phyloP scores from a whole-genome alignment of 257 asterid species.

The Solanum megistacrolobum region DNA sequence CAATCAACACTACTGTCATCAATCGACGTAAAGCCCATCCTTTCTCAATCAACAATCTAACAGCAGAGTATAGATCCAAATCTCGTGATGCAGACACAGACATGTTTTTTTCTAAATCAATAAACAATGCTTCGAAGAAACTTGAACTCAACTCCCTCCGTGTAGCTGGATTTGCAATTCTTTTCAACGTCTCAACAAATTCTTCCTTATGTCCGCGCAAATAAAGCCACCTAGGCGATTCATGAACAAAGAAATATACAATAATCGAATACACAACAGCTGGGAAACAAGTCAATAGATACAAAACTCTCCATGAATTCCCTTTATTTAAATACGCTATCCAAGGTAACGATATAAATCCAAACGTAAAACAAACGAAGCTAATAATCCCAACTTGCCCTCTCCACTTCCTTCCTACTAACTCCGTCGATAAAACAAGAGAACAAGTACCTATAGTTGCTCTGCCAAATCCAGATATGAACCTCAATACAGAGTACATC shows the following conservation, averaged over 20 bases:
- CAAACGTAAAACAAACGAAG: conserved; percentile 43
- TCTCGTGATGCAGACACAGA: neutral
- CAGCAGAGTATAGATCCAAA: conserved; percentile 30
- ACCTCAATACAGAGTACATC: conserved; percentile 31
- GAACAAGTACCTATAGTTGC: conserved; percentile 48
- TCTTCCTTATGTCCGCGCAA: conserved; percentile 44
- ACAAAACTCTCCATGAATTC: conserved; percentile 50
- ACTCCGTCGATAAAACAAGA: conserved; percentile 49
- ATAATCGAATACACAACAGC: conserved; percentile 19
- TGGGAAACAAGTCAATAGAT: conserved; percentile 47
- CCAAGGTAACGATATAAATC: conserved; percentile 52
- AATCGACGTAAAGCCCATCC: conserved; percentile 45
- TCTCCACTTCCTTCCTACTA: conserved; percentile 59
- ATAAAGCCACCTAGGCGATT: conserved; percentile 78
- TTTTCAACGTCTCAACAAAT: conserved; percentile 30
- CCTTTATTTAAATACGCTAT: conserved; percentile 23
- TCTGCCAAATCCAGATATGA: conserved; percentile 42
- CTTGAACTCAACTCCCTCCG: conserved; percentile 25
- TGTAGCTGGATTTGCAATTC: conserved; percentile 22
- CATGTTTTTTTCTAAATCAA: neutral
- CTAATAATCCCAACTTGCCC: conserved; percentile 44
- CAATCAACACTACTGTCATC: conserved; percentile 31
- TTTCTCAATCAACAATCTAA: conserved; percentile 23
- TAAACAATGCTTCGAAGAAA: conserved; percentile 26
- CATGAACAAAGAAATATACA: conserved; percentile 20